Evolutionary conservation across 768 basidiomycete species (phyloP), one percentile per base, ranked within the genome.

Genomic region (Leccinum truebloodii): DNA sequence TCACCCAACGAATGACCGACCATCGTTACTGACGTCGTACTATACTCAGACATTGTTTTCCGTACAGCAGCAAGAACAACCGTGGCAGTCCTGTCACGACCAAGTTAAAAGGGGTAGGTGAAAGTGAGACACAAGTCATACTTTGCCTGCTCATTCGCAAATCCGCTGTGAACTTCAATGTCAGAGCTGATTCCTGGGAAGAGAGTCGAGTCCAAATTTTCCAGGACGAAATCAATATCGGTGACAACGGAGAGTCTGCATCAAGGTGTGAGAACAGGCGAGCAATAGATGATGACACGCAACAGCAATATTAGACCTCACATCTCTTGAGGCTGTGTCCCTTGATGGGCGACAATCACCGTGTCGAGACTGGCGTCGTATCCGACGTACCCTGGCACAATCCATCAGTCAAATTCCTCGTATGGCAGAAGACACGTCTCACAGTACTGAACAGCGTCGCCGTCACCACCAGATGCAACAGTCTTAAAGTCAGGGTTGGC

Each of bases 371-470:
- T 69, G 0, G 81, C 77, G 58, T 80, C 80, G 61, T 75, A 84
- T n/a, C 83, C 83, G 28, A 85, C 83, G 55, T 75, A 83, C 83
- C 82, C 83, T 83, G 50, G 7, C n/a, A 41, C 22, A 44, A n/a
- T 3, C 6, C 13, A 6, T 51, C 5, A 59, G 54, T n/a, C 2
- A 35, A 22, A 3, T 4, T 35, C n/a, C 13, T 18, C n/a, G 16
- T 1, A 1, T n/a, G n/a, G 41, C 8, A 58, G n/a, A 18, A 8
- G 22, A 5, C 20, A 4, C 7, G 3, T 26, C 70, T 67, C 30
- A 81, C 80, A 84, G 63, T 76, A 83, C 59, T 82, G 83, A 1
- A 73, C 66, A 0, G 52, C 53, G 46, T 63, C 59, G 12, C 82
- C 83, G 52, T 83, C 57, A n/a, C n/a, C n/a, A n/a, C n/a, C n/a